A percentile compares a stretch with the other conserved stretches of the same genome.
phyloP scores from a whole-genome alignment of 495 filamentous ascomycete species.

The Hypoxylon subgilvum region DNA sequence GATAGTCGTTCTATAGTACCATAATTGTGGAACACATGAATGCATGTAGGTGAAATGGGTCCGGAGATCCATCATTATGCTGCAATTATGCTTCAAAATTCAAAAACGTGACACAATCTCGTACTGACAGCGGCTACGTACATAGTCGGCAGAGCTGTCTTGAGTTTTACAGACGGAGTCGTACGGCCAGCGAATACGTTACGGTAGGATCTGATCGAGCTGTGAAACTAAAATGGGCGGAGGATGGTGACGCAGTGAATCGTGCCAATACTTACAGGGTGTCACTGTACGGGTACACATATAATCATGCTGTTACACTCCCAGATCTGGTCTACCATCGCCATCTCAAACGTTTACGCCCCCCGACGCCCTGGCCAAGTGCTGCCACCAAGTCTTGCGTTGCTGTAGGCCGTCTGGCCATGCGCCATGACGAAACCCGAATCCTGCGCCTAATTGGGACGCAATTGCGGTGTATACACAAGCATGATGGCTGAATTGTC shows the following conservation, averaged over 20 bases:
- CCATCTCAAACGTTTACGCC: not conserved
- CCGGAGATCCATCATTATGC: conserved; percentile 15
- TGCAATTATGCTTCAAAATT: conserved; percentile 25
- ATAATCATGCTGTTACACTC: conserved; percentile 7
- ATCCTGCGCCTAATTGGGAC: not conserved
- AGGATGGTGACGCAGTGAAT: conserved; percentile 7
- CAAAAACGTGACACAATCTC: conserved; percentile 21
- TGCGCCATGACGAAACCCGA: conserved; percentile 5
- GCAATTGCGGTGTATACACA: conserved; percentile 1
- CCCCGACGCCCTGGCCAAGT: not conserved
- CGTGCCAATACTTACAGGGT: conserved; percentile 1
- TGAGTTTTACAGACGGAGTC: conserved; percentile 14
- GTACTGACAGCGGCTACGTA: conserved; percentile 19
- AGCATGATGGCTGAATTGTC: not conserved
- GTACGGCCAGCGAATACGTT: conserved; percentile 14
- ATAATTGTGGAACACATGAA: not conserved
- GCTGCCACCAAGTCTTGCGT: not conserved
- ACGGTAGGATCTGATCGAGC: not conserved
- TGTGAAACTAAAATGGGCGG: conserved; percentile 1
- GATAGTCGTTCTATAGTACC: not conserved
- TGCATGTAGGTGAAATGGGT: not conserved
- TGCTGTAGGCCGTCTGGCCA: not conserved
- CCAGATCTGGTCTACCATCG: not conserved
- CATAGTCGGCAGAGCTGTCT: conserved; percentile 7
- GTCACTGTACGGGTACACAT: conserved; percentile 16